Evolutionary conservation across 2,329 filamentous ascomycete genomes (phyloP).

Genomic region (Neospermospora avenae): DNA sequence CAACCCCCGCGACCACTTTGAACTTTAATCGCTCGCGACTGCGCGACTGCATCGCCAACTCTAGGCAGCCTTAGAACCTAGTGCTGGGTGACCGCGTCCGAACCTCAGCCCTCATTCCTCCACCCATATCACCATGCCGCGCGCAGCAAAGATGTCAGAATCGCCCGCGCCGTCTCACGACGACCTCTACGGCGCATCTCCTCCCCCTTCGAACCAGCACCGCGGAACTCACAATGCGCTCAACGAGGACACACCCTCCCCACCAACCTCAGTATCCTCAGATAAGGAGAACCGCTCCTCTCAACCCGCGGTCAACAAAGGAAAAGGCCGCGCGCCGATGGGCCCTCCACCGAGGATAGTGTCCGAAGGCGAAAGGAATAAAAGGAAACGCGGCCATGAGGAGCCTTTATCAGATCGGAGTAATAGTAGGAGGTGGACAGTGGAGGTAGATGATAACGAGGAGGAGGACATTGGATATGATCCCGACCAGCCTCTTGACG

Average conservation of each 20-base stretch:
- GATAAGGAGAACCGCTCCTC: conserved; percentile 47
- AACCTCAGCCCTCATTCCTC: not conserved
- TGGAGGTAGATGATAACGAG: conserved; percentile 18
- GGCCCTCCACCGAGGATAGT: conserved; percentile 25
- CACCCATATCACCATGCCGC: conserved; percentile 16
- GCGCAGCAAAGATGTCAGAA: conserved; percentile 28
- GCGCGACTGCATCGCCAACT: not conserved
- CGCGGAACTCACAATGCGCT: conserved; percentile 9
- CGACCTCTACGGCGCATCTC: conserved; percentile 33
- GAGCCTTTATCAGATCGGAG: conserved; percentile 20
- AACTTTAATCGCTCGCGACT: not conserved
- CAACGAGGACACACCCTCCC: conserved; percentile 31
- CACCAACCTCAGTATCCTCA: conserved; percentile 38
- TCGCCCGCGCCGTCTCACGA: conserved; percentile 30
- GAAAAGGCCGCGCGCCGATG: conserved; percentile 41
- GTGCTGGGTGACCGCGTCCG: not conserved
- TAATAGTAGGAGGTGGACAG: conserved; percentile 27
- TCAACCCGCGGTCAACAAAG: conserved; percentile 38
- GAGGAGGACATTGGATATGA: conserved; percentile 57
- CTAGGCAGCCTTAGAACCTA: not conserved
- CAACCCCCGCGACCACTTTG: not conserved
- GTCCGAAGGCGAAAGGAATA: conserved; percentile 17
- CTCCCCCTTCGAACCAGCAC: conserved; percentile 23
- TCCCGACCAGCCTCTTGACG: conserved; percentile 74
- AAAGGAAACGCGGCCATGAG: conserved; percentile 29